phyloP scores from a whole-genome alignment of 768 basidiomycete species.

The Lyophyllum shimeji region DNA sequence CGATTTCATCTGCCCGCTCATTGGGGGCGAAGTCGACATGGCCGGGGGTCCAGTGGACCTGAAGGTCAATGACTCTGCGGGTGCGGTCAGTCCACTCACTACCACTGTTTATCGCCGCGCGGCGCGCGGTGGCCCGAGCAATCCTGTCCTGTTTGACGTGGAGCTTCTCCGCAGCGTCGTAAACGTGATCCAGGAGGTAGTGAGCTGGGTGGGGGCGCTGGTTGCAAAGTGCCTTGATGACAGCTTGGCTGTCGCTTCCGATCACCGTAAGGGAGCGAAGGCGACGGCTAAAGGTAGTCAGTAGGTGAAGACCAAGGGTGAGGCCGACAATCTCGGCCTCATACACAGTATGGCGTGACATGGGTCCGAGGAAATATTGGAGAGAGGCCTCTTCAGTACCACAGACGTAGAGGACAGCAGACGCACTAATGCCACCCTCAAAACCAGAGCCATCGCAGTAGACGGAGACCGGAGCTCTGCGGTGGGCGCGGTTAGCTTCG shows the following conservation, averaged over 20 bases:
- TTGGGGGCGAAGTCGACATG: constrained; percentile 13
- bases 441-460: constrained; percentile 12
- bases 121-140: no score
- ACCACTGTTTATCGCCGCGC: no score
- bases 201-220: constrained; percentile 8
- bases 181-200: constrained; percentile 7
- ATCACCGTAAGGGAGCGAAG: not conserved
- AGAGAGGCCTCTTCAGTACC: not conserved
- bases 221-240: constrained; percentile 7
- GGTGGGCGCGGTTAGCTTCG: not conserved
- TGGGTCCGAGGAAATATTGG: not conserved
- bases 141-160: not conserved
- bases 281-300: not conserved
- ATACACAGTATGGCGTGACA: constrained; percentile 2
- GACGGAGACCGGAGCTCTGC: not conserved
- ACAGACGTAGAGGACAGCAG: constrained; percentile 1
- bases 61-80: not conserved
- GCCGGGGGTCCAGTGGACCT: constrained; percentile 9
- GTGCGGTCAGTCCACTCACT: not conserved
- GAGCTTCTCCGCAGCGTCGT: not conserved
- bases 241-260: constrained; percentile 11
- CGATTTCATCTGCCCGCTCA: constrained; percentile 6
- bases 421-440: constrained; percentile 6
- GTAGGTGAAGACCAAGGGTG: constrained; percentile 7
- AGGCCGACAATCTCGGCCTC: constrained; percentile 11